Evolutionary conservation across 2,329 filamentous ascomycete genomes (phyloP), one percentile per base, ranked within the genome.

Genomic region (Aschersonia sp.): DNA sequence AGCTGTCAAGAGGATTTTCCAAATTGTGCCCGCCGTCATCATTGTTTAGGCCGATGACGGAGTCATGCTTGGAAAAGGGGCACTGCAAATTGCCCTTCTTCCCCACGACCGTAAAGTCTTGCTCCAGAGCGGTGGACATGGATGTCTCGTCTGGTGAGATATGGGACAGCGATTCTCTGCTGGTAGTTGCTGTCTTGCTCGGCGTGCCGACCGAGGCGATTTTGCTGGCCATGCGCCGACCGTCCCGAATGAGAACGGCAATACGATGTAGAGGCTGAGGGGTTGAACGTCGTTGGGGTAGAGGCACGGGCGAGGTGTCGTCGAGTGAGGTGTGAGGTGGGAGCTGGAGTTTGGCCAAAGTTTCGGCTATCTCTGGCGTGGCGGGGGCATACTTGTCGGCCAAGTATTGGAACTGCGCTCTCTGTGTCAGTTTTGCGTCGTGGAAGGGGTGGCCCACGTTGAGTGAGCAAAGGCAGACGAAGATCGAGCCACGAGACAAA

Each of bases 71-170:
- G 50, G 71, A 82, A 64, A 94, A 95, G 0, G 89, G 89, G 65
- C 89, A 96, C 55, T 79, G 78, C 46, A 96, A 69, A 53, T 77
- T 77, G 56, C 89, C 86, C 57, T 84, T 86, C 58, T 80, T 87
- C 51, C 89, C 89, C 60, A 82, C 73, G 35, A 89, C 84, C 20
- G 89, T 96, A 58, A 95, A 96, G 65, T 96, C 89, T 66, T 85
- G 84, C 67, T 95, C 89, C 59, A 94, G 68, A 40, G 78, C 73
- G 45, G 77, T 80, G 47, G 80, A 80, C 61, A 77, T 71, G 51
- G 80, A 76, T 20, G 79, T 80, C 59, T 64, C 64, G 48, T 66
- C 64, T 47, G 66, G 65, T 38, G 64, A 66, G 35, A 67, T 67
- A 44, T 66, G 67, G 20, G 73, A 72, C 40, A 64, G 58, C 7